Evolutionary conservation across 768 basidiomycete genomes (phyloP), one percentile per base, ranked within the genome.

Genomic region (Kwoniella mangroviensis): DNA sequence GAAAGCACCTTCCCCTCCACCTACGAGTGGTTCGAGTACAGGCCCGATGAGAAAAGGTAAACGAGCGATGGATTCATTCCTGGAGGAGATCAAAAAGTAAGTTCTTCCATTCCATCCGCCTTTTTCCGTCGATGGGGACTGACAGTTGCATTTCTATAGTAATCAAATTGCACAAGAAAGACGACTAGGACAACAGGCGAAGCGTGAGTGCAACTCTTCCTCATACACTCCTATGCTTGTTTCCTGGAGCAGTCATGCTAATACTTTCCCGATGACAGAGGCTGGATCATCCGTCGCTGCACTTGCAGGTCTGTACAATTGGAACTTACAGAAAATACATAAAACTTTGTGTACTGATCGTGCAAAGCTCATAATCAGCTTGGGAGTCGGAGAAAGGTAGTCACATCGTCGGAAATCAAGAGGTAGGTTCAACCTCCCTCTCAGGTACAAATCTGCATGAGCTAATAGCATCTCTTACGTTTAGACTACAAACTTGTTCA

Each of bases 11-110:
- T 90, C 92, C 24, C 88, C 67, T 10, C 58, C 58, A 12, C 67
- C 90, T 3, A 85, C 88, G 0, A 75, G 85, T 15, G 34, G 34
- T 7, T 34, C 34, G 34, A 69, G 81, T 24, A 79, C 77, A 68
- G 85, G 82, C 5, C 87, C 89, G 0, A 93, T 90, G 80, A 90
- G 92, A 0, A 97, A 93, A 81, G 97, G 97, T 2, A 97, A 93
- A 81, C 89, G 96, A 61, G 93, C 92, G 1, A 98, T 98, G 93
- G 95, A 98, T 83, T 84, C 90, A 1, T 99, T 98, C 81, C 85
- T 99, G 61, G 94, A 97, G 77, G 94, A 99, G 85, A 93, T 99
- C 69, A 98, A 98, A 85, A 88, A 88, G 96, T 91, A 57, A 22
- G 85, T 73, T 22, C 26, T 41, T 15, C 41, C 17, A 7, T 24